Evolutionary conservation across 2,329 filamentous ascomycete genomes (phyloP), one percentile per base, ranked within the genome.

Genomic region (Pseudogymnoascus sp.): DNA sequence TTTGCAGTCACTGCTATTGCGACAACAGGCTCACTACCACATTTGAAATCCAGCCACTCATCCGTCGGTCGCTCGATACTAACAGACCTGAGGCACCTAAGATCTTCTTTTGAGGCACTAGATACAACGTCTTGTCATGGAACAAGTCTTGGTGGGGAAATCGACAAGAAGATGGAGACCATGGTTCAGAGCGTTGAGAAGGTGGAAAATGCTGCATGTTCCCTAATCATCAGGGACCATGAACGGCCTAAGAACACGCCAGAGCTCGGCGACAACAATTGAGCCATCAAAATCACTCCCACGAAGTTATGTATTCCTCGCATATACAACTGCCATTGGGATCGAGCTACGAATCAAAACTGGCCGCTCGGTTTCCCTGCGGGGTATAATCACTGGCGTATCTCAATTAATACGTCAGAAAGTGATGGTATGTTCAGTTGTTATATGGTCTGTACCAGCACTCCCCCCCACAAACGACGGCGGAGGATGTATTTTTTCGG

Each of bases 121-220:
- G 74, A 88, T 79, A 75, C 80, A 72, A 70, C 79, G 65, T 65
- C 35, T 68, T 77, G 77, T 79, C 67, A 43, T 64, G 71, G 77
- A 76, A 77, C 77, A 78, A 77, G 67, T 9, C 79, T 89, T 71
- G 77, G 76, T 4, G 80, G 78, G 63, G 85, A 89, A 66, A 86
- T 89, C 66, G 78, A 83, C 57, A 87, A 87, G 75, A 99, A 99
- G 80, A 83, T 91, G 76, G 84, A 86, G 39, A 88, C 92, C 1
- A 96, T 97, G 89, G 82, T 87, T 69, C 83, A 84, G 70, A 95
- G 91, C 72, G 91, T 99, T 25, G 86, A 88, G 70, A 99, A 99
- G 80, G 94, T 99, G 9, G 94, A 99, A 80, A 86, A 84, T 66
- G 83, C 93, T 22, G 86, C 91, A 30, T 99, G 97, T 73, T 91